These are phyloP conservation scores for Penicillium daleae DNA, from an alignment of 495 filamentous ascomycete genomes.

Conservation along the genomic window DNA sequence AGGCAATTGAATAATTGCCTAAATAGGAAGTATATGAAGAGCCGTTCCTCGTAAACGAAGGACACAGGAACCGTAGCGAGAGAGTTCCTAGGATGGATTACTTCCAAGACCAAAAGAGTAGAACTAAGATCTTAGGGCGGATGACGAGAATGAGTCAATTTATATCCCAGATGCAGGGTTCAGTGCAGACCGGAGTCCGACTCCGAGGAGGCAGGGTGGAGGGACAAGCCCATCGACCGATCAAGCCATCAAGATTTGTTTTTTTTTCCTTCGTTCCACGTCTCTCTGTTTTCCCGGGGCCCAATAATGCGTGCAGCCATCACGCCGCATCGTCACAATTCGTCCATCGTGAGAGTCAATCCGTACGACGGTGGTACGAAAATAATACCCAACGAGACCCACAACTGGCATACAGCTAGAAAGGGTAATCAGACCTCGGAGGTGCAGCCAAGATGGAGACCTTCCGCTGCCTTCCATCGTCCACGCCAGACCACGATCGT, in stretches of 20 bases:
- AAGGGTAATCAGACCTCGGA: slow-evolving; percentile 19
- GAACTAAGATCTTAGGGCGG: not conserved
- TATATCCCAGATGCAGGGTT: slow-evolving; percentile 15
- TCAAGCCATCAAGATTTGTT: not conserved
- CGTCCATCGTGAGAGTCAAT: slow-evolving; percentile 11
- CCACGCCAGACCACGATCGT: slow-evolving; percentile 16
- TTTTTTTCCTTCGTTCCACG: not conserved
- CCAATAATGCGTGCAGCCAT: not conserved
- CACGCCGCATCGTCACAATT: slow-evolving; percentile 9
- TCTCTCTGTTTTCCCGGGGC: not conserved
- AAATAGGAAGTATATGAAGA: slow-evolving; percentile 5
- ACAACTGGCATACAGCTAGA: slow-evolving; percentile 16
- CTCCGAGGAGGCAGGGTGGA: not conserved
- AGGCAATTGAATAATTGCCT: not conserved
- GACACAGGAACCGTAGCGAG: slow-evolving; percentile 33
- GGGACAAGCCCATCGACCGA: not conserved
- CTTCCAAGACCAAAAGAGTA: slow-evolving; percentile 7
- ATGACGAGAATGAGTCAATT: slow-evolving; percentile 8
- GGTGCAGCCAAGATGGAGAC: slow-evolving; percentile 2
- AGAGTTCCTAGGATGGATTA: slow-evolving; percentile 29
- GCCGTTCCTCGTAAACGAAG: slow-evolving; percentile 20
- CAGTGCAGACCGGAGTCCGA: not conserved
- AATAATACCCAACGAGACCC: slow-evolving; percentile 8
- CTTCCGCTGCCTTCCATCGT: slow-evolving; percentile 15
- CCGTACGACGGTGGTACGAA: slow-evolving; percentile 18